These are phyloP conservation scores for Sonneratia alba DNA, from an alignment of 345 rosid species.

Conservation along the genomic window DNA sequence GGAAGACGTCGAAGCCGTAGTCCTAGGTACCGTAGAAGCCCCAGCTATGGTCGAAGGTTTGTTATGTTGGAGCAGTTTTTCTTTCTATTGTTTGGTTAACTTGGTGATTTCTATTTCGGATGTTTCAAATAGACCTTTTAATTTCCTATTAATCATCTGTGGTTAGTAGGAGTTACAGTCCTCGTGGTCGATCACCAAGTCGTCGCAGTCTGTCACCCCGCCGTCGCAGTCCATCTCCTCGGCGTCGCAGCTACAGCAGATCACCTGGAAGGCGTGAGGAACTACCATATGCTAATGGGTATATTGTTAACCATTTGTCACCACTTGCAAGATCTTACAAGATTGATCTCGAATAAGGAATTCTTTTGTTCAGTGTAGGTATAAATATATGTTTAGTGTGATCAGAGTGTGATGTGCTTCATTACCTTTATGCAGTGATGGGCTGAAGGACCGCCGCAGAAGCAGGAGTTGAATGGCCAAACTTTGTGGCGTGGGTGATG, in stretches of 20 bases:
- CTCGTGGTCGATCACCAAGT: conserved; percentile 72
- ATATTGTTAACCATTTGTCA: background rate
- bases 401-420: background rate
- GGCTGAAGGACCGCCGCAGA: conserved; percentile 66
- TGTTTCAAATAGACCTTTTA: background rate
- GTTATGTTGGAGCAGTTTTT: background rate
- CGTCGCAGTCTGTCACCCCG: conserved; percentile 67
- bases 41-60: conserved; percentile 18
- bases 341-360: background rate
- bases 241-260: conserved; percentile 77
- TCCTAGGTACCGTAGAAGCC: conserved; percentile 16
- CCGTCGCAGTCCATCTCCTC: conserved; percentile 2
- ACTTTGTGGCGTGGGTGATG: conserved; percentile 15
- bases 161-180: conserved; percentile 66
- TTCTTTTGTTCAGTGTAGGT: background rate
- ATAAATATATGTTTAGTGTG: background rate
- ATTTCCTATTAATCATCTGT: background rate
- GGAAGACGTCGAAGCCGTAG: background rate
- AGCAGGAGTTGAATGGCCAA: conserved; percentile 71
- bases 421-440: conserved; percentile 49
- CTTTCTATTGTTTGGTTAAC: background rate
- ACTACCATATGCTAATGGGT: conserved; percentile 86
- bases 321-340: background rate
- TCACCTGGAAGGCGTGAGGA: conserved; percentile 86
- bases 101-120: background rate